Evolutionary conservation across 106 monocot genomes (phyloP).

Genomic region (Platanthera guangdongensis): DNA sequence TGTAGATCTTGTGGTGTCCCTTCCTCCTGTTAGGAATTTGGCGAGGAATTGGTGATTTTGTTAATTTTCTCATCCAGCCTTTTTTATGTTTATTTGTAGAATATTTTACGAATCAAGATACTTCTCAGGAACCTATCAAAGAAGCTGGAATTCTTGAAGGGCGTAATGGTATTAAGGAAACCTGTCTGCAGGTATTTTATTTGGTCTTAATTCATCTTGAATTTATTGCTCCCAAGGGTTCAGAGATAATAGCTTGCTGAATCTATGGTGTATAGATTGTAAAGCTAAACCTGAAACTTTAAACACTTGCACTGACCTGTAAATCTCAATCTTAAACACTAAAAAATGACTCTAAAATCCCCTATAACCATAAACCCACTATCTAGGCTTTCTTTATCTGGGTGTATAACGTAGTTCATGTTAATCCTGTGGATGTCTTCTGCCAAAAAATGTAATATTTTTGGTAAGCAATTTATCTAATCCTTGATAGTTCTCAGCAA

Average conservation of each 20-base stretch:
- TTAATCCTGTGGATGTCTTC: background rate
- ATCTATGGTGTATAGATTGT: background rate
- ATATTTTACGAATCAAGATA: constrained; percentile 5
- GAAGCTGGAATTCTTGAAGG: constrained; percentile 99
- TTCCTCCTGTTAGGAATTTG: constrained; percentile 97
- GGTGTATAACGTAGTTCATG: background rate
- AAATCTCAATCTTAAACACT: too few relatives aligned
- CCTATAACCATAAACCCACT: too few relatives aligned
- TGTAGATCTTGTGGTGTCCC: constrained; percentile 96
- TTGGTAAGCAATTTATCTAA: background rate
- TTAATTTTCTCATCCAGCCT: background rate
- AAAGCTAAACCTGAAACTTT: too few relatives aligned
- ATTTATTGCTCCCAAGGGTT: background rate
- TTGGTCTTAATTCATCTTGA: background rate
- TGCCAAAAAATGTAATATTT: background rate
- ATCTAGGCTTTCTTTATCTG: too few relatives aligned
- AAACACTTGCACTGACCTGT: too few relatives aligned
- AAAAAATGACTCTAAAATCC: too few relatives aligned
- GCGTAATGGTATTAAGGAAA: constrained; percentile 97
- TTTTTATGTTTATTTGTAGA: background rate
- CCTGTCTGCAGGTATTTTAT: constrained; percentile 86
- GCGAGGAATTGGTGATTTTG: constrained; percentile 32
- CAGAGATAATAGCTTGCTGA: background rate
- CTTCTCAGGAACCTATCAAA: constrained; percentile 92
- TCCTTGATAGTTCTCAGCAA: background rate